These are phyloP conservation scores for Ceriops tagal DNA, from an alignment of 345 rosid genomes.

Conservation along the genomic window DNA sequence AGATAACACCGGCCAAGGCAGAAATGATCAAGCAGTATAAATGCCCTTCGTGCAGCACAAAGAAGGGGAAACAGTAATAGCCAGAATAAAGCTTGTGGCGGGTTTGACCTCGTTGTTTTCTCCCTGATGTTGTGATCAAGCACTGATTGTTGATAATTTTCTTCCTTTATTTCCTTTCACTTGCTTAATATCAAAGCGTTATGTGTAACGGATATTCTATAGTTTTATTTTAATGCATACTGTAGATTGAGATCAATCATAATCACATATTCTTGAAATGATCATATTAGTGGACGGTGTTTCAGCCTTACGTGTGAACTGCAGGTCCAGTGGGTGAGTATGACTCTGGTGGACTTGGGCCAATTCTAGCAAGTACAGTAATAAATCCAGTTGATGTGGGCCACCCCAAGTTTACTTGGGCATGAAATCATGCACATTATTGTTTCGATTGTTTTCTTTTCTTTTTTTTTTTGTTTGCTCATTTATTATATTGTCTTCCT, in stretches of 20 bases:
- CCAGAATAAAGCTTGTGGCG: neutral
- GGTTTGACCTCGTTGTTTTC: slow-evolving; percentile 4
- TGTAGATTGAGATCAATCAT: neutral
- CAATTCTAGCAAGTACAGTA: no score
- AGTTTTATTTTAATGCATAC: neutral
- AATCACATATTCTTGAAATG: neutral
- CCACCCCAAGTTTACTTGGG: no score
- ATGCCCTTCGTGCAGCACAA: slow-evolving; percentile 76
- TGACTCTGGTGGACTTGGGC: neutral
- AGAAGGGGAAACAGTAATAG: slow-evolving; percentile 40
- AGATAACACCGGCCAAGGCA: slow-evolving; percentile 82
- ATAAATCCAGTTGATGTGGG: no score
- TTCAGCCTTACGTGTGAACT: neutral
- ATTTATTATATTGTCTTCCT: no score
- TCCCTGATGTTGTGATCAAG: slow-evolving; percentile 4
- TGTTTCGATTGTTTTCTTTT: no score
- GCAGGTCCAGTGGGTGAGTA: neutral
- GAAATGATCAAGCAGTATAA: slow-evolving; percentile 80
- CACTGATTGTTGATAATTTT: slow-evolving; percentile 5
- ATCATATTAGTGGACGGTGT: neutral
- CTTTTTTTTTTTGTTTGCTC: no score
- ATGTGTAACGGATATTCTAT: neutral
- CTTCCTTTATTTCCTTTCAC: neutral
- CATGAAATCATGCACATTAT: no score
- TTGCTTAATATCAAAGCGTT: neutral